Conservation (phyloP, 2,329 filamentous ascomycete genomes). For the Venturia aucupariae region DNA sequence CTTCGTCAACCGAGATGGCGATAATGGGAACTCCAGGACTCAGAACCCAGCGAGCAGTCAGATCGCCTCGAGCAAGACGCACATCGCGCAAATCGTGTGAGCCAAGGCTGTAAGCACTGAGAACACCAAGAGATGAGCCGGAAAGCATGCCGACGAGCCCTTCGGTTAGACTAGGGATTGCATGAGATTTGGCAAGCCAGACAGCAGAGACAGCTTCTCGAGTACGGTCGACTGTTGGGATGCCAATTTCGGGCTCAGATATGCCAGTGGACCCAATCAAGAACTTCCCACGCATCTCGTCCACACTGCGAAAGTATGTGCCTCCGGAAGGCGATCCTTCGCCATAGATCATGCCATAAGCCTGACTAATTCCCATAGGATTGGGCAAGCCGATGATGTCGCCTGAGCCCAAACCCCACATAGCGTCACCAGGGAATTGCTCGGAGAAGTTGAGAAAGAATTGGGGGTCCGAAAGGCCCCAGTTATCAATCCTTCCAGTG, state of each 20-base stretch:
- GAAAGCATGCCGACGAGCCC: conserved; percentile 73
- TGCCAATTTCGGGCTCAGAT: conserved; percentile 57
- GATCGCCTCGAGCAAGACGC: conserved; percentile 61
- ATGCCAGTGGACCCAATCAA: conserved; percentile 53
- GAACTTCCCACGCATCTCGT: conserved; percentile 69
- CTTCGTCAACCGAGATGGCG: conserved; percentile 72
- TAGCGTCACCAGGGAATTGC: conserved; percentile 59
- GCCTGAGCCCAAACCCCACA: conserved; percentile 71
- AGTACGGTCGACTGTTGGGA: conserved; percentile 64
- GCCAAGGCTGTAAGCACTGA: conserved; percentile 73
- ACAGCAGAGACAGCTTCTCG: conserved; percentile 66
- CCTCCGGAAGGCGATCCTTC: conserved; percentile 80
- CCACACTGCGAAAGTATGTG: conserved; percentile 64
- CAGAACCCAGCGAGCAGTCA: conserved; percentile 81
- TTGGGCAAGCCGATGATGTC: conserved; percentile 69
- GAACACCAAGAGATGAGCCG: conserved; percentile 73
- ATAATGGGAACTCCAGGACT: conserved; percentile 91
- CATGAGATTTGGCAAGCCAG: conserved; percentile 80
- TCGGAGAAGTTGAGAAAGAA: conserved; percentile 71
- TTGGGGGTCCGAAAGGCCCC: conserved; percentile 63
- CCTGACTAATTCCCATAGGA: conserved; percentile 81
- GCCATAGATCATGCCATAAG: conserved; percentile 73
- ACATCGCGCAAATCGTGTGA: conserved; percentile 49
- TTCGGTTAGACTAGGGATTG: conserved; percentile 61
- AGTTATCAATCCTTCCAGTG: conserved; percentile 69